phyloP scores from a whole-genome alignment of 768 basidiomycete genomes.

The Hebeloma cylindrosporum region DNA sequence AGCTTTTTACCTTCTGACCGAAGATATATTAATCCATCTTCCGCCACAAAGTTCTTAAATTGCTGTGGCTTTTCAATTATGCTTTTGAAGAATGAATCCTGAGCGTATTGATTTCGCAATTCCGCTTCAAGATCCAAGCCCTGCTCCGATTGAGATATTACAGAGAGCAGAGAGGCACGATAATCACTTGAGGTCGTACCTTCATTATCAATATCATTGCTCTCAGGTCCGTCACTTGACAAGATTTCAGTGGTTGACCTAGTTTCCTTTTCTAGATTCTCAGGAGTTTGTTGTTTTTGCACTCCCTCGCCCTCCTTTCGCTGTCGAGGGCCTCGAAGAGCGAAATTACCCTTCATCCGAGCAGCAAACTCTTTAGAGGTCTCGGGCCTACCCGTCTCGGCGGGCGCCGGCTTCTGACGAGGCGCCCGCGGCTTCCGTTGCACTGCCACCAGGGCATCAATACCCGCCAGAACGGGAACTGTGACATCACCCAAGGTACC shows the following conservation, averaged over 20 bases:
- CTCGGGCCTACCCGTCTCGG: slow-evolving; percentile 19
- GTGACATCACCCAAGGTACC: too few species aligned
- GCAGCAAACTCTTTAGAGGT: slow-evolving; percentile 21
- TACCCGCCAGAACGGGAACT: slow-evolving; percentile 11
- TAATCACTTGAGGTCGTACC: too few species aligned
- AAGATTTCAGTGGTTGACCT: too few species aligned
- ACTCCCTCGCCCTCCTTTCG: slow-evolving; percentile 26
- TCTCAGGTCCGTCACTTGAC: too few species aligned
- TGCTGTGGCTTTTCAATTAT: slow-evolving; percentile 17
- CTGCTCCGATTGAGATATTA: neutral
- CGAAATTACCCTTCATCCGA: slow-evolving; percentile 19
- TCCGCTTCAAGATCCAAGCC: slow-evolving; percentile 8
- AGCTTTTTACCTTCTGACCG: slow-evolving; percentile 6
- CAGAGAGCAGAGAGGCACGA: too few species aligned
- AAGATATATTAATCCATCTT: slow-evolving; percentile 20
- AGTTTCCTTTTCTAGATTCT: too few species aligned
- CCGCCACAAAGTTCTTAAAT: slow-evolving; percentile 21
- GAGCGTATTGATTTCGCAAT: slow-evolving; percentile 9
- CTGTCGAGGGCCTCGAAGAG: slow-evolving; percentile 27
- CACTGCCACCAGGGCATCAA: slow-evolving; percentile 1
- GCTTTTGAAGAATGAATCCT: slow-evolving; percentile 19
- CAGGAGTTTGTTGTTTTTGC: too few species aligned
- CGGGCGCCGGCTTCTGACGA: slow-evolving; percentile 3
- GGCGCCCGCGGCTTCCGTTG: slow-evolving; percentile 1
- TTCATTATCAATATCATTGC: too few species aligned